Evolutionary conservation across 2,329 filamentous ascomycete genomes (phyloP).

Genomic region (Fusarium staphyleae): DNA sequence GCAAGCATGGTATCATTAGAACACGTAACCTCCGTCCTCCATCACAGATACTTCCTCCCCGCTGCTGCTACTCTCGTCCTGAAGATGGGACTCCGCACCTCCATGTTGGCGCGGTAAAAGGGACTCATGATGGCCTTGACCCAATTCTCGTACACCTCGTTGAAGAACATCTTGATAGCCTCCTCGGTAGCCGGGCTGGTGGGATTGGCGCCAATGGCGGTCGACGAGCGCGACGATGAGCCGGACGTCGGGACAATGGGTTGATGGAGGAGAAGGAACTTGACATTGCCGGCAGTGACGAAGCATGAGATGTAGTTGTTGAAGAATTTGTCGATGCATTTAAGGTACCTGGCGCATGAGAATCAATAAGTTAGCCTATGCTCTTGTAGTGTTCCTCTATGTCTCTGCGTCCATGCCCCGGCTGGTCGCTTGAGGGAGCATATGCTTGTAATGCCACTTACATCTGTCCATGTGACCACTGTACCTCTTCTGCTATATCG

Average conservation of each 20-base stretch:
- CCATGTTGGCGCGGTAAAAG: slow-evolving; percentile 87
- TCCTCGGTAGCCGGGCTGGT: slow-evolving; percentile 92
- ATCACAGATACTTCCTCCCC: slow-evolving; percentile 86
- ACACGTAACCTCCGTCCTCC: slow-evolving; percentile 10
- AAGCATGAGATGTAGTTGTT: slow-evolving; percentile 96
- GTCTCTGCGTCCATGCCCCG: background rate
- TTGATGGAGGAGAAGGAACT: slow-evolving; percentile 93
- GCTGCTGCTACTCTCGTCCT: slow-evolving; percentile 81
- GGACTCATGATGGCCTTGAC: slow-evolving; percentile 97
- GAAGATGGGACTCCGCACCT: slow-evolving; percentile 87
- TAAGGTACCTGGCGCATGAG: slow-evolving; percentile 77
- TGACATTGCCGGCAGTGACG: slow-evolving; percentile 88
- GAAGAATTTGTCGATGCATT: slow-evolving; percentile 95
- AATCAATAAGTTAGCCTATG: slow-evolving; percentile 4
- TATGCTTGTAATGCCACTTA: slow-evolving; percentile 50
- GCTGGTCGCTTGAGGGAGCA: no score
- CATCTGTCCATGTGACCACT: slow-evolving; percentile 90
- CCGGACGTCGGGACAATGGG: slow-evolving; percentile 59
- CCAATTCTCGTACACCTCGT: slow-evolving; percentile 95
- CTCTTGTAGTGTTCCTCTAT: background rate
- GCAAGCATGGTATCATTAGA: slow-evolving; percentile 36
- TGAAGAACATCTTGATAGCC: slow-evolving; percentile 92
- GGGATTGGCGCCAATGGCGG: slow-evolving; percentile 83
- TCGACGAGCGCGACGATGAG: slow-evolving; percentile 63
- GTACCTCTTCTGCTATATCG: slow-evolving; percentile 94